Base-by-base conservation (phyloP, 805 yeast species). In the Candida odintsovae region DNA sequence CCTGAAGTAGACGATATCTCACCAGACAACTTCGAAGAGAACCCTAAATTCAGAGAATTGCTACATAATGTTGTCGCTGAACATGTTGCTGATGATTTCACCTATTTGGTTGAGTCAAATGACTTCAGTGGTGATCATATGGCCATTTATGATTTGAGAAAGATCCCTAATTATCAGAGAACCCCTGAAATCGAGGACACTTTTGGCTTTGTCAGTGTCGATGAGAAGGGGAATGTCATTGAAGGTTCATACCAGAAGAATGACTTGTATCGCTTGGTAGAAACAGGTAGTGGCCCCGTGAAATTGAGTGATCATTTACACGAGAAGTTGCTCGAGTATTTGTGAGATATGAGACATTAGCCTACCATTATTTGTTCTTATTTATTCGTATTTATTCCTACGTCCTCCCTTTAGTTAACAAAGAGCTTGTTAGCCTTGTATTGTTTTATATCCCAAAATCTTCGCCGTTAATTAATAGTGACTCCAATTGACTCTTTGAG, bases 101-200 rank as follows among this genome's bases (percentile, higher is more conserved):
- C 79, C 1, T 82, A 75, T 56, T 69, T 72, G 23, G 61, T 80
- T 58, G 86, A 81, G 48, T 79, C 85, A 1, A 70, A 77, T 4
- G 71, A 71, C 33, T 76, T 75, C 52, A 76, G 76, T 13, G 68
- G 68, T 19, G 66, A 75, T 0, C 80, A 66, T 61, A 77, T 84
- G 83, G 88, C 90, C 8, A 76, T 87, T 39, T 83, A 77, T 53
- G 95, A 86, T 59, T 70, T 82, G 50, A 71, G 94, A 48, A 77
- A 73, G 41, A 72, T 78, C 1, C 89, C 92, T 1, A 67, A 75
- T 20, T 78, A 75, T 50, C 83, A 83, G 29, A 70, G 94, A 52
- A 76, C 74, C 13, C 88, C 92, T 1, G 85, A 82, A 19, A 75
- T 83, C 9, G 87, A 83, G 50, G 85, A 83, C 54, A 78, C 80